Percentiles rank a stretch among this genome's conserved stretches.
These are phyloP conservation scores for Spizellomyces punctatus DNA, from an alignment of 192 early-diverging fungal genomes.

Conservation along the genomic window DNA sequence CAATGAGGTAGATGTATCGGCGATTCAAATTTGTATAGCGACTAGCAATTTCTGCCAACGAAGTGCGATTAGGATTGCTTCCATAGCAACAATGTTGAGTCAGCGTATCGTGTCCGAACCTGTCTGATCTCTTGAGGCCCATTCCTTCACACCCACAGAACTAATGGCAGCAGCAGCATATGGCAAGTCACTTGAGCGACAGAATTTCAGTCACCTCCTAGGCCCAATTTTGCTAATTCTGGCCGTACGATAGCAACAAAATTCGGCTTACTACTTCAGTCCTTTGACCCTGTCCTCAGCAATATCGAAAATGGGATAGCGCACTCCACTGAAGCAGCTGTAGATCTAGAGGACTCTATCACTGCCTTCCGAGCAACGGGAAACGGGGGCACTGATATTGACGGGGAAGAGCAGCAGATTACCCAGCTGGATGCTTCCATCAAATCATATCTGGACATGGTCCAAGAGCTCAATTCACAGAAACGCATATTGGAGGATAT, in stretches of 20 bases:
- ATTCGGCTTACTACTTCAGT: background rate
- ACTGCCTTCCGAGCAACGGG: background rate
- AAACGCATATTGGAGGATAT: constrained; percentile 8
- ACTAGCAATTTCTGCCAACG: too few relatives aligned
- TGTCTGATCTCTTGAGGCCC: too few relatives aligned
- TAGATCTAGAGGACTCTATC: constrained; percentile 27
- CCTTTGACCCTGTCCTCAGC: background rate
- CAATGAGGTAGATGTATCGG: too few relatives aligned
- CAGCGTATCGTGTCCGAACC: too few relatives aligned
- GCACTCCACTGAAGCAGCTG: constrained; percentile 19
- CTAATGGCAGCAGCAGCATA: too few relatives aligned
- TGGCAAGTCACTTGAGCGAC: too few relatives aligned
- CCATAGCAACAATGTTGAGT: too few relatives aligned
- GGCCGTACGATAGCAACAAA: background rate
- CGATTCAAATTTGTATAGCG: too few relatives aligned
- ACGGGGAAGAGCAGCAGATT: background rate
- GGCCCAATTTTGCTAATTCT: too few relatives aligned
- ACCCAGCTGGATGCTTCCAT: constrained; percentile 11
- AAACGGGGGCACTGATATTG: background rate
- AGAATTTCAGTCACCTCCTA: too few relatives aligned
- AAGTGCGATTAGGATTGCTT: too few relatives aligned
- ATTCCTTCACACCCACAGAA: too few relatives aligned
- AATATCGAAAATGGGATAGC: constrained; percentile 20
- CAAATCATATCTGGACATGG: constrained; percentile 16
- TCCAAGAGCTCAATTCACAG: background rate